Conservation (phyloP, 352 stramenopile species). For the Globisporangium spiculum region DNA sequence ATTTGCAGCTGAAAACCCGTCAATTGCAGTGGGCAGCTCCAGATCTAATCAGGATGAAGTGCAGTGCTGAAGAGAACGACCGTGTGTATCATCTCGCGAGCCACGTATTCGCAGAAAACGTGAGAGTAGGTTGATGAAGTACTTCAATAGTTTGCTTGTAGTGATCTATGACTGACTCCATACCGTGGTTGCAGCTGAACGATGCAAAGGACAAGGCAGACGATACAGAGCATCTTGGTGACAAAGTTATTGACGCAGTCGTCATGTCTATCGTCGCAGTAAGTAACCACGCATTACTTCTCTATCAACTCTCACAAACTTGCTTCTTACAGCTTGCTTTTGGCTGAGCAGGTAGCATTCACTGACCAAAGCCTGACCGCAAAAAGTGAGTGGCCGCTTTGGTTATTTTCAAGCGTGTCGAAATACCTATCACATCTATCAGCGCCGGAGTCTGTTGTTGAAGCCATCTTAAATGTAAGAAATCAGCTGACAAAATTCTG, state of each 20-base stretch:
- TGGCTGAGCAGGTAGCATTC: not conserved
- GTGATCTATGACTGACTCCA: not conserved
- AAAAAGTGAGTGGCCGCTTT: not conserved
- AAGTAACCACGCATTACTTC: not conserved
- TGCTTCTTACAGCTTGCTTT: not conserved
- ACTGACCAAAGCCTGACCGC: not conserved
- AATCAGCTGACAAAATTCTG: not conserved
- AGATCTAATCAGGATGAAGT: conserved; percentile 17
- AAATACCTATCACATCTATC: conserved; percentile 3
- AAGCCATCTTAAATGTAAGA: conserved; percentile 13
- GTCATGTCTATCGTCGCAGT: conserved; percentile 29
- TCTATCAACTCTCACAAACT: not conserved
- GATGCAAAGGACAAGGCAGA: conserved; percentile 15
- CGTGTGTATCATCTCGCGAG: conserved; percentile 24
- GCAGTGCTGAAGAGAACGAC: conserved; percentile 28
- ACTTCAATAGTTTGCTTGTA: not conserved
- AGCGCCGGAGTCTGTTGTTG: not conserved
- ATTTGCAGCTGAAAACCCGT: conserved; percentile 25
- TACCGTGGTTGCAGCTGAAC: not conserved
- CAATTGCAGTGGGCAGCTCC: conserved; percentile 18
- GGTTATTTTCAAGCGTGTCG: conserved; percentile 9
- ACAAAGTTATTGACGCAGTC: conserved; percentile 21
- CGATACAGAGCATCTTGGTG: conserved; percentile 19
- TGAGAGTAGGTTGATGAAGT: not conserved
- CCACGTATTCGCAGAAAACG: not conserved